Evolutionary conservation across 495 filamentous ascomycete species (phyloP), one percentile per base, ranked within the genome.

Genomic region (Aspergillus taichungensis): DNA sequence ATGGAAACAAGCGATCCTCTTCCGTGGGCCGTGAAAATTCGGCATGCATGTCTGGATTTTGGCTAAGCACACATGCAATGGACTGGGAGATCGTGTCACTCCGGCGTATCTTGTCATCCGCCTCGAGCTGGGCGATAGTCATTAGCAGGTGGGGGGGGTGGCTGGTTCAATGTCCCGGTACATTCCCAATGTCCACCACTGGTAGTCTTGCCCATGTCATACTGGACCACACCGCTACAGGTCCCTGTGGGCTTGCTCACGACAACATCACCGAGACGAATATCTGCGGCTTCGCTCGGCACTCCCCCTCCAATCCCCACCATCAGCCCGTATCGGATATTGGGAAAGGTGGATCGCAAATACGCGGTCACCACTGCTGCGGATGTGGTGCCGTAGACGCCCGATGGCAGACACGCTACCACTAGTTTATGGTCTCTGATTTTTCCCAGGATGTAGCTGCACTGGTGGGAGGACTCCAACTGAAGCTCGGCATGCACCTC

Each of bases 301-400:
- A 61, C 56, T 3, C 68, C 70, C 13, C 67, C 69, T 6, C 63
- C 70, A 30, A 74, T 72, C 12, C 71, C 72, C 5, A 78, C 71
- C 54, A 76, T 68, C 18, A 77, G 54, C 28, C 61, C 46, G 41
- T 71, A 49, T 13, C 61, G 46, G 13, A 76, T 47, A 11, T 59
- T 56, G 1, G 60, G 53, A 44, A 76, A 77, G 34, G 36, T 68
- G 3, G 39, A 34, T 2, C 51, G 32, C 66, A 73, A 51, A 30
- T 63, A 34, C 10, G 37, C 53, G 8, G 63, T 59, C 28, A 62
- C 54, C n/a, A 37, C 50, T 31, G 63, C 54, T 1, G 64, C 63
- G 31, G 59, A 51, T 12, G 39, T 40, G n/a, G 39, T 66, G 6
- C 71, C 70, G 13, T 60, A 55, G 11, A 50, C 33, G 3, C 61